Evolutionary conservation across 305 asterid species (phyloP), one percentile per base, ranked within the genome.

Genomic region (Ilex paraguariensis): DNA sequence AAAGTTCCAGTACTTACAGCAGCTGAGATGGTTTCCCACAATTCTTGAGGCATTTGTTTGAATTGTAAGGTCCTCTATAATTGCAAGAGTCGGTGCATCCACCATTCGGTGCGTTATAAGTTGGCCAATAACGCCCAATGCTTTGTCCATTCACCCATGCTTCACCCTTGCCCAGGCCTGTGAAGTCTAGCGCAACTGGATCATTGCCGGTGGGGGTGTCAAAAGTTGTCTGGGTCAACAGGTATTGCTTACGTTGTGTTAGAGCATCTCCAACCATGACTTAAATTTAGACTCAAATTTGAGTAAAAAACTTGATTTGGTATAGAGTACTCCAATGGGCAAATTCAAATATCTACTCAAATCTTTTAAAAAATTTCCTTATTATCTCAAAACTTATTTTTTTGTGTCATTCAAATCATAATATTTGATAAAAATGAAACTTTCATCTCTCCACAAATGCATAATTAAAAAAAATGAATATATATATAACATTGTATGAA

Each of bases 71-170:
- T 71, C 98, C 95, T 80, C 75, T 80, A 69, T 88, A 91, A 67
- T 83, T 70, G 84, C 98, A 91, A 16, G 87, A 48, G 58, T 58
- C 66, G 3, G 82, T 58, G 72, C 96, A 91, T 55, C 94, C 92
- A 17, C 51, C 69, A 10, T 54, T 64, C 15, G 84, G 49, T 13
- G 96, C 90, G 5, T 21, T 66, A 55, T 73, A 59, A 48, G 86
- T 58, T 4, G 98, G 96, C 98, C 98, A 91, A 63, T 84, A 91
- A 49, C 98, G 98, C 31, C 98, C 98, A 5, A 91, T 84, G 84
- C 96, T 80, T 70, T 88, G 85, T 31, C 98, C 96, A 30, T 91
- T 91, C 59, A 91, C 84, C 98, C 98, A 91, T 59, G 98, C 98
- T 65, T 84, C 83, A 5, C 98, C 98, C 72, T 91, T 91, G 48